A percentile compares a stretch with the other conserved stretches of the same genome.
phyloP scores from a whole-genome alignment of 2,329 filamentous ascomycete species.

The Cladophialophora yegresii region DNA sequence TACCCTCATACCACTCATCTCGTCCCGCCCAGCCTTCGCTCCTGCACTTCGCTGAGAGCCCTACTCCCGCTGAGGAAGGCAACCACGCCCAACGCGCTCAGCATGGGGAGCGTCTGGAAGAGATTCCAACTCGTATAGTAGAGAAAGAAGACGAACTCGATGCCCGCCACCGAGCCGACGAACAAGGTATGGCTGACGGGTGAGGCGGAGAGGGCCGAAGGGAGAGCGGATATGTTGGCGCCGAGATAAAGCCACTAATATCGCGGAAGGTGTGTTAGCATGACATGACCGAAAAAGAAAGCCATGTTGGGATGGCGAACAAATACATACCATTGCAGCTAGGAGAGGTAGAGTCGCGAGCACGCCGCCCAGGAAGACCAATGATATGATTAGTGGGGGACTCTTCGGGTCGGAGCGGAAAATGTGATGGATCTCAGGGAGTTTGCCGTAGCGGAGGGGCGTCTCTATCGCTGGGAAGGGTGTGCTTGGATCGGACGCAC shows the following conservation, averaged over 20 bases:
- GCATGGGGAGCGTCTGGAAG: slow-evolving; percentile 80
- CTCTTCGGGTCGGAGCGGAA: slow-evolving; percentile 79
- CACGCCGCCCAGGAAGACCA: slow-evolving; percentile 74
- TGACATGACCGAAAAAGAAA: too few relatives aligned
- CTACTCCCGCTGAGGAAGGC: slow-evolving; percentile 85
- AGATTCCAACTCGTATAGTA: slow-evolving; percentile 93
- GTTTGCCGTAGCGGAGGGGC: slow-evolving; percentile 79
- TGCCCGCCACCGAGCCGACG: slow-evolving; percentile 79
- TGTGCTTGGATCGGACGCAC: slow-evolving; percentile 60
- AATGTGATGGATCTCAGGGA: slow-evolving; percentile 83
- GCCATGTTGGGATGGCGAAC: not conserved
- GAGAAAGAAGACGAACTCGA: slow-evolving; percentile 90
- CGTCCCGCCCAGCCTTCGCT: slow-evolving; percentile 74
- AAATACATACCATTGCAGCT: slow-evolving; percentile 63
- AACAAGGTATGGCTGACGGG: slow-evolving; percentile 82
- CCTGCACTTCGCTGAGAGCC: slow-evolving; percentile 90
- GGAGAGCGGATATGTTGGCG: slow-evolving; percentile 76
- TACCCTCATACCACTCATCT: slow-evolving; percentile 44
- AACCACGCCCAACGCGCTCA: slow-evolving; percentile 66
- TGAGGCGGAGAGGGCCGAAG: slow-evolving; percentile 71
- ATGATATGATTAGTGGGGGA: slow-evolving; percentile 75
- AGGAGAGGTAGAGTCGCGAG: slow-evolving; percentile 72
- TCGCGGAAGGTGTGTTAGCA: slow-evolving; percentile 16
- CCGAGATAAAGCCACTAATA: slow-evolving; percentile 76
- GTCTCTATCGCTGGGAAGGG: slow-evolving; percentile 63